Percentiles rank a stretch among this genome's conserved stretches.
Conservation (phyloP, 2,329 filamentous ascomycete genomes). For the Hypocrella siamensis region DNA sequence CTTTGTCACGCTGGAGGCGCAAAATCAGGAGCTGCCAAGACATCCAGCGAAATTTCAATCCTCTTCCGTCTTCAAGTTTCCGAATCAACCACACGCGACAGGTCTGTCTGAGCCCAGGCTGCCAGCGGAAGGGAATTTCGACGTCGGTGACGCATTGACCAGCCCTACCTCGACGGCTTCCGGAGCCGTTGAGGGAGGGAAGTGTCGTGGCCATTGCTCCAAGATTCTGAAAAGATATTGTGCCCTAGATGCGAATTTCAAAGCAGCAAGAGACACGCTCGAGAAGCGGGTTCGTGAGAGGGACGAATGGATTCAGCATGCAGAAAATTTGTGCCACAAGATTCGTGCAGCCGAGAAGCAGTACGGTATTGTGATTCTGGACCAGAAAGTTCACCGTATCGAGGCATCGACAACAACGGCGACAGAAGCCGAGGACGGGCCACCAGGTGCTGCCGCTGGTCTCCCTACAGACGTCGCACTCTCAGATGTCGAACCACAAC, state of each 20-base stretch:
- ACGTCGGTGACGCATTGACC: too few relatives aligned
- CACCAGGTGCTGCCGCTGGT: conserved; percentile 1
- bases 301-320: conserved; percentile 29
- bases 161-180: background rate
- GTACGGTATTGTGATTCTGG: conserved; percentile 15
- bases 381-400: conserved; percentile 2
- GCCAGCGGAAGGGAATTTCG: too few relatives aligned
- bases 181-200: conserved; percentile 9
- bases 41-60: too few relatives aligned
- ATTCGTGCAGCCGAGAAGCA: conserved; percentile 26
- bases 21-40: too few relatives aligned
- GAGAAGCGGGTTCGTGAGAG: conserved; percentile 24
- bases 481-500: conserved; percentile 1
- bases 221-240: conserved; percentile 24
- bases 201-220: conserved; percentile 13
- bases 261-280: conserved; percentile 20
- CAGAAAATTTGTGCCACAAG: conserved; percentile 24
- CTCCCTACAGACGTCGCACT: conserved; percentile 1
- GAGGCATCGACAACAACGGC: conserved; percentile 2
- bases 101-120: too few relatives aligned
- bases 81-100: too few relatives aligned
- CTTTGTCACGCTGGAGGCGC: too few relatives aligned
- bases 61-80: too few relatives aligned
- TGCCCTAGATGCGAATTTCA: conserved; percentile 25
- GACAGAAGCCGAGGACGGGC: conserved; percentile 2